These are phyloP conservation scores for Sporisorium reilianum DNA, from an alignment of 1,284 basidiomycete species.

Conservation along the genomic window DNA sequence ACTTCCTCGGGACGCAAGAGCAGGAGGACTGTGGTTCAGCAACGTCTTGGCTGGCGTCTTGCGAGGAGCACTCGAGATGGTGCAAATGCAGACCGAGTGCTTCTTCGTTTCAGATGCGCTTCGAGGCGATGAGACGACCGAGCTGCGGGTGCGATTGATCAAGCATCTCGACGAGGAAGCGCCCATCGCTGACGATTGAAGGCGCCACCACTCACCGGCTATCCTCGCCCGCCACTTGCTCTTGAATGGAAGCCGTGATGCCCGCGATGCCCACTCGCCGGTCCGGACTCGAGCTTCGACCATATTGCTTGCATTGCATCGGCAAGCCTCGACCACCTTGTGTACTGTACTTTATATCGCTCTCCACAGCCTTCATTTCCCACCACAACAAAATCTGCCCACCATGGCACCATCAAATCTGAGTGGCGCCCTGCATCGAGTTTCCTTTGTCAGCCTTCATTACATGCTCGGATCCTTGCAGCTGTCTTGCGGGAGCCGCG, in stretches of 20 bases:
- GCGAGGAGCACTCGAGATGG: conserved; percentile 95
- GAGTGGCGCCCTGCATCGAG: not conserved
- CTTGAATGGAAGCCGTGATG: not conserved
- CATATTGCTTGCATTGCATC: not conserved
- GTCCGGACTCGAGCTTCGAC: not conserved
- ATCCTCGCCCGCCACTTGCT: not conserved
- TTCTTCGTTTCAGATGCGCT: conserved; percentile 90
- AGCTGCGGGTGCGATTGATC: conserved; percentile 88
- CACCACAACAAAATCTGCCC: not conserved
- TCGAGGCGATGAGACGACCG: conserved; percentile 92
- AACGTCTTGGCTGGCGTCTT: conserved; percentile 95
- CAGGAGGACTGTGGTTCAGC: conserved; percentile 88
- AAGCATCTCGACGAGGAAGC: conserved; percentile 93
- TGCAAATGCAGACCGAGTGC: conserved; percentile 94
- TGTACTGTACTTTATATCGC: not conserved
- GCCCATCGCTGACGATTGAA: conserved; percentile 69
- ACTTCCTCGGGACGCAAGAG: conserved; percentile 84
- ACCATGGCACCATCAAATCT: not conserved
- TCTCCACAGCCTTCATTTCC: not conserved
- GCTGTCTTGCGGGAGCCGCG: no score
- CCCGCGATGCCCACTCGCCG: not conserved
- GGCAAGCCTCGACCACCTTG: not conserved
- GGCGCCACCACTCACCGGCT: not conserved
- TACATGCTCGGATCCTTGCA: no score
- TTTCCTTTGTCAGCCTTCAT: no score